These are phyloP conservation scores for Ceratocystis destructans DNA, from an alignment of 2,329 filamentous ascomycete species.

Conservation along the genomic window DNA sequence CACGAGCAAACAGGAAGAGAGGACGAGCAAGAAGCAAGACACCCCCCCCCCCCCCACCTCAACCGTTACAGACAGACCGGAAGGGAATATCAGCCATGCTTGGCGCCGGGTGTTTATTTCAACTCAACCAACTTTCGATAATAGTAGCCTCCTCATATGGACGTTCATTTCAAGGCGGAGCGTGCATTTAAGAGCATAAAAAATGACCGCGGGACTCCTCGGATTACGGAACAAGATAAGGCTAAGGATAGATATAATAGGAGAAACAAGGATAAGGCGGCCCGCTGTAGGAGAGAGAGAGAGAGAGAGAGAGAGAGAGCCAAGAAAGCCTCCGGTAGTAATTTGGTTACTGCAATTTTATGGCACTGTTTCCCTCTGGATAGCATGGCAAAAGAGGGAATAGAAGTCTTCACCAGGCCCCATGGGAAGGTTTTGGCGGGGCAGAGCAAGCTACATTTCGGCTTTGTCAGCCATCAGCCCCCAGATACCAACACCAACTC, in stretches of 20 bases:
- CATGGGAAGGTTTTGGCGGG: background rate
- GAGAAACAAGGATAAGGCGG: background rate
- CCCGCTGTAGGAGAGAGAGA: background rate
- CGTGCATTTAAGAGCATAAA: constrained; percentile 4
- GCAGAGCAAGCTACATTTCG: background rate
- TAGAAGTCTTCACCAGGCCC: background rate
- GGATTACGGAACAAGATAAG: background rate
- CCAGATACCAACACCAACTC: background rate
- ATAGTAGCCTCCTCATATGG: background rate
- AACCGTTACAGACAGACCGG: background rate
- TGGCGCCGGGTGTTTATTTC: background rate
- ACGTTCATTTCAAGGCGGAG: background rate
- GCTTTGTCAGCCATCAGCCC: too few species aligned
- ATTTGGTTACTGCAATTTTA: background rate
- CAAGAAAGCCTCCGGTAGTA: too few species aligned
- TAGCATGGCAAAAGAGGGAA: background rate
- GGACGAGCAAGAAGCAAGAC: background rate
- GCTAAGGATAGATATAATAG: background rate
- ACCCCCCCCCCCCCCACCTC: background rate
- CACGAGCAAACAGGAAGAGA: background rate
- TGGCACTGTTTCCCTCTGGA: background rate
- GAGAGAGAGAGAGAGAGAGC: too few species aligned
- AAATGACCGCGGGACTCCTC: background rate
- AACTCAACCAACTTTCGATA: background rate
- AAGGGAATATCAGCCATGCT: background rate